A percentile compares a stretch with the other conserved stretches of the same genome.
Evolutionary conservation across 108 stramenopile genomes (phyloP).

Genomic region (Bacterosira constricta): DNA sequence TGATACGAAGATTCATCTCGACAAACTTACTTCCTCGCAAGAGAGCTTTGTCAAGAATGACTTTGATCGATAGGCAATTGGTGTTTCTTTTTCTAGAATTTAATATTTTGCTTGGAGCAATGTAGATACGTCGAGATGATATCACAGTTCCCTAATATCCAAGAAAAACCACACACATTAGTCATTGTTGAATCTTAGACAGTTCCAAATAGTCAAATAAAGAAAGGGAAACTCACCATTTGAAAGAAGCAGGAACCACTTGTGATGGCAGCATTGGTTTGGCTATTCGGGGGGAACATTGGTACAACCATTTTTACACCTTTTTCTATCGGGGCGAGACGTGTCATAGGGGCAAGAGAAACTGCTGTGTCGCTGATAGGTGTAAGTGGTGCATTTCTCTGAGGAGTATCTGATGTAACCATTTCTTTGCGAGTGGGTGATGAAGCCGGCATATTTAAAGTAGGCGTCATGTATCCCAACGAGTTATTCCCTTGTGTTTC

Average conservation of each 20-base stretch:
- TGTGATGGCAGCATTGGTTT: constrained; percentile 17
- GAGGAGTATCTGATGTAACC: too few relatives aligned
- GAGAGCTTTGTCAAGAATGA: constrained; percentile 78
- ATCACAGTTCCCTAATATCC: constrained; percentile 72
- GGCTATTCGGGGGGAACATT: constrained; percentile 56
- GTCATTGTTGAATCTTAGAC: too few relatives aligned
- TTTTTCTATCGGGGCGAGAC: constrained; percentile 42
- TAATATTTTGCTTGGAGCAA: constrained; percentile 28
- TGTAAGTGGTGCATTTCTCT: too few relatives aligned
- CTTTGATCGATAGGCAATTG: constrained; percentile 75
- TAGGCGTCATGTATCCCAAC: too few relatives aligned
- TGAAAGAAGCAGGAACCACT: constrained; percentile 49
- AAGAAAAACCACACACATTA: background rate
- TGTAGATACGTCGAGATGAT: constrained; percentile 60
- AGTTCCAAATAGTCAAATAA: too few relatives aligned
- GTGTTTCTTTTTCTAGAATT: constrained; percentile 36
- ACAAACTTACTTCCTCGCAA: constrained; percentile 78
- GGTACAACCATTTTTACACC: constrained; percentile 83
- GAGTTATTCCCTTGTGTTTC: background rate
- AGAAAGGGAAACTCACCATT: constrained; percentile 50
- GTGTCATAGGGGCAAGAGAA: background rate
- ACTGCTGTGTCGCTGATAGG: too few relatives aligned
- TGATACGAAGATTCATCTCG: constrained; percentile 71
- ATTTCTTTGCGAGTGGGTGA: too few relatives aligned
- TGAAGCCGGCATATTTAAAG: too few relatives aligned